phyloP scores from a whole-genome alignment of 306 rosid species.

The Cucumis melo region DNA sequence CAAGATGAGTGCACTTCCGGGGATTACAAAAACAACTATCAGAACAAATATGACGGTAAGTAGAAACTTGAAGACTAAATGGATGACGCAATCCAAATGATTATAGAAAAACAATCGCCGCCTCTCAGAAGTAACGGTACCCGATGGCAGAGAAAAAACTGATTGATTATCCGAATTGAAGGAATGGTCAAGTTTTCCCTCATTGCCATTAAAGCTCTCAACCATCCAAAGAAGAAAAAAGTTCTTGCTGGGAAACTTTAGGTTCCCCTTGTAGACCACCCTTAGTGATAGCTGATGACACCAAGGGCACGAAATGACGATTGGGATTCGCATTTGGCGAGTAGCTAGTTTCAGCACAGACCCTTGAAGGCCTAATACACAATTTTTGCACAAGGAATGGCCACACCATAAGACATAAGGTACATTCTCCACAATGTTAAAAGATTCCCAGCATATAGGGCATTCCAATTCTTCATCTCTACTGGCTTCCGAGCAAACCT shows the following conservation, averaged over 20 bases:
- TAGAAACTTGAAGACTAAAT: conserved; percentile 71
- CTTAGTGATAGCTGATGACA: conserved; percentile 64
- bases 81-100: conserved; percentile 64
- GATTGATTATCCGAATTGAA: conserved; percentile 37
- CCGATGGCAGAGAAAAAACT: conserved; percentile 10
- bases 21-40: conserved; percentile 49
- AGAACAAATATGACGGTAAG: conserved; percentile 52
- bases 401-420: conserved; percentile 98
- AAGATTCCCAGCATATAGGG: conserved; percentile 86
- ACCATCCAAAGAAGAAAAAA: conserved; percentile 92
- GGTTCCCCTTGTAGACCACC: conserved; percentile 54
- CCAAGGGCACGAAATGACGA: conserved; percentile 80
- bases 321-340: conserved; percentile 55
- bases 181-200: conserved; percentile 31
- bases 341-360: conserved; percentile 51
- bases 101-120: conserved; percentile 37
- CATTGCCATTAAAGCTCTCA: conserved; percentile 76
- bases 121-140: conserved; percentile 17
- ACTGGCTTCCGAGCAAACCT: conserved; percentile 60
- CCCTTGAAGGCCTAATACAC: conserved; percentile 87
- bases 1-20: conserved; percentile 58
- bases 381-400: conserved; percentile 77
- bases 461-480: conserved; percentile 80
- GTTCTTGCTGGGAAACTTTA: conserved; percentile 72
- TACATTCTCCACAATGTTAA: conserved; percentile 88